phyloP scores from a whole-genome alignment of 225 moss, liverwort and hornwort species.

The Sphagnum tenellum region DNA sequence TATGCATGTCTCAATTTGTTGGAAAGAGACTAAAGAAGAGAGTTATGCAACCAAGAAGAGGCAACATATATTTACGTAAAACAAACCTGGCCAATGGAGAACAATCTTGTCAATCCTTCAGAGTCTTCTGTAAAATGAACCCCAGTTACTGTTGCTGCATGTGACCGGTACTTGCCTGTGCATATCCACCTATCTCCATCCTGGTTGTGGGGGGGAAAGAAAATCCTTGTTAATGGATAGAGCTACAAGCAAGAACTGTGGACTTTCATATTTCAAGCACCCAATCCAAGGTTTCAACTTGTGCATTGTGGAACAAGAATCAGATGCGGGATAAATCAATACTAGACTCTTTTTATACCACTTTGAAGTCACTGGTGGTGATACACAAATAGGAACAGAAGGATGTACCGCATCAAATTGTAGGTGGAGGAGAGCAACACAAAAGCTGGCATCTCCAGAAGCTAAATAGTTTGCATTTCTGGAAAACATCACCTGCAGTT shows the following conservation, averaged over 20 bases:
- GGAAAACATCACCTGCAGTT: slow-evolving; percentile 32
- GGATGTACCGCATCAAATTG: slow-evolving; percentile 30
- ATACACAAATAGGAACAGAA: no score
- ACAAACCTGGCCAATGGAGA: slow-evolving; percentile 41
- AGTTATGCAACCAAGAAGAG: no score
- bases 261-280: no score
- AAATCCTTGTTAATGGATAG: neutral
- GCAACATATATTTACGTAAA: neutral
- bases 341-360: no score
- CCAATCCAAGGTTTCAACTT: no score
- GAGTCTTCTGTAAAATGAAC: slow-evolving; percentile 25
- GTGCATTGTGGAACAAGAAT: no score
- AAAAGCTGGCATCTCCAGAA: slow-evolving; percentile 36
- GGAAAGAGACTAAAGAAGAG: no score
- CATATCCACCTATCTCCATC: slow-evolving; percentile 49
- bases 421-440: slow-evolving; percentile 41
- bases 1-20: neutral
- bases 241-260: neutral
- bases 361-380: no score
- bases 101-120: slow-evolving; percentile 27
- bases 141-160: slow-evolving; percentile 33
- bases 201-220: slow-evolving; percentile 9
- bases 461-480: slow-evolving; percentile 36
- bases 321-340: no score
- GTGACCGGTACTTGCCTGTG: slow-evolving; percentile 49